Percentiles rank a stretch among this genome's conserved stretches.
Conservation (phyloP, 371 early-diverging fungal genomes). For the Smittium mucronatum region DNA sequence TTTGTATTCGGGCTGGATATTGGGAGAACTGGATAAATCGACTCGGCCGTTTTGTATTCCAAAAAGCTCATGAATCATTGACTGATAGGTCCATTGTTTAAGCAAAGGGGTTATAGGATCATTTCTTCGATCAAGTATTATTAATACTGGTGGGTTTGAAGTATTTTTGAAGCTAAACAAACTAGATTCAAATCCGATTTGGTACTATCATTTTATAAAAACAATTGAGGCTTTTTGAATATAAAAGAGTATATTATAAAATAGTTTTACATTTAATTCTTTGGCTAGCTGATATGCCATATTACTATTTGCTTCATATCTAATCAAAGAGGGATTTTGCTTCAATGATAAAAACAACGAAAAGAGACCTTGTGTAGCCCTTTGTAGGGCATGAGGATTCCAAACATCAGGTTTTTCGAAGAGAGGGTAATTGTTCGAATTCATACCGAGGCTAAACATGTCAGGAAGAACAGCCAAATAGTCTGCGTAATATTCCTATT, state of each 20-base stretch:
- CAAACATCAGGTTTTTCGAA: conserved; percentile 62
- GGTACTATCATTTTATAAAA: not conserved
- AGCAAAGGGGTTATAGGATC: conserved; percentile 96
- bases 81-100: conserved; percentile 98
- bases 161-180: conserved; percentile 35
- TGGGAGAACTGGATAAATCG: conserved; percentile 69
- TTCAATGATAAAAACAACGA: conserved; percentile 70
- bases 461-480: conserved; percentile 72
- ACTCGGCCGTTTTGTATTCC: conserved; percentile 92
- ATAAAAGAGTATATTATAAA: not conserved
- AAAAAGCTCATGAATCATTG: conserved; percentile 95
- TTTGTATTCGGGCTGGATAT: conserved; percentile 38
- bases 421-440: conserved; percentile 41
- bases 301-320: conserved; percentile 64
- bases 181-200: not conserved
- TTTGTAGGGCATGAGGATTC: conserved; percentile 56
- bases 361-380: conserved; percentile 63
- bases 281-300: conserved; percentile 70
- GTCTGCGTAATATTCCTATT: conserved; percentile 82
- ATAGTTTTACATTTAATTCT: conserved; percentile 51
- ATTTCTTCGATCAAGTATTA: conserved; percentile 87
- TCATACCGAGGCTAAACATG: conserved; percentile 65
- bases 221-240: not conserved
- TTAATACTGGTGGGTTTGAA: conserved; percentile 72
- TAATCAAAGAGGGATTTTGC: conserved; percentile 72